phyloP scores from a whole-genome alignment of 2,329 filamentous ascomycete genomes.

The Cercospora sp. region DNA sequence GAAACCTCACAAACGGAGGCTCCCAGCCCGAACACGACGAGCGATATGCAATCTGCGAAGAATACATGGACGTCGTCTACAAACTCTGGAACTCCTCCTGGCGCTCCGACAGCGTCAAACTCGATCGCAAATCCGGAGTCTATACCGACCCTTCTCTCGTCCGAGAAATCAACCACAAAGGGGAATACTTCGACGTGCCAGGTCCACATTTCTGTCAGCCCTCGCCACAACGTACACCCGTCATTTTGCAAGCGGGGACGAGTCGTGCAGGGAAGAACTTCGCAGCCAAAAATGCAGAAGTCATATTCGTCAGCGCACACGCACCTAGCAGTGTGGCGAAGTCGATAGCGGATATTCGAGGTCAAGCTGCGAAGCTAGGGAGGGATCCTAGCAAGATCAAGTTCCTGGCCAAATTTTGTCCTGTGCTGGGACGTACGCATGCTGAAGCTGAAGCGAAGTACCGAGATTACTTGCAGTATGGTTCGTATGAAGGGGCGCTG shows the following conservation, averaged over 20 bases:
- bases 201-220: constrained; percentile 68
- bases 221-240: constrained; percentile 66
- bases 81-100: constrained; percentile 69
- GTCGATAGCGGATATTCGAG: constrained; percentile 64
- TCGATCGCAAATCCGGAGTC: constrained; percentile 59
- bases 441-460: constrained; percentile 67
- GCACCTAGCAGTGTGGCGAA: constrained; percentile 62
- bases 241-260: constrained; percentile 70
- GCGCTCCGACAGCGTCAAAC: constrained; percentile 65
- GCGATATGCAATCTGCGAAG: constrained; percentile 64
- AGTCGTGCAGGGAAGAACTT: constrained; percentile 66
- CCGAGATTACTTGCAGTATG: constrained; percentile 61
- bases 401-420: constrained; percentile 66
- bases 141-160: constrained; percentile 62
- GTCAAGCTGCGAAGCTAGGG: constrained; percentile 56
- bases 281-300: constrained; percentile 69
- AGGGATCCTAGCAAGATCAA: constrained; percentile 64
- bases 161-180: constrained; percentile 65
- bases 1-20: constrained; percentile 58
- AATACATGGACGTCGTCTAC: constrained; percentile 61
- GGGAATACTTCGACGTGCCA: constrained; percentile 64
- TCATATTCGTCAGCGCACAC: constrained; percentile 68
- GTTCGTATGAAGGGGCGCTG: constrained; percentile 65
- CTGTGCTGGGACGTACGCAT: constrained; percentile 65
- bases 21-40: constrained; percentile 65